These are phyloP conservation scores for Yamadazyma sp. DNA, from an alignment of 1,139 yeast genomes.

Conservation along the genomic window DNA sequence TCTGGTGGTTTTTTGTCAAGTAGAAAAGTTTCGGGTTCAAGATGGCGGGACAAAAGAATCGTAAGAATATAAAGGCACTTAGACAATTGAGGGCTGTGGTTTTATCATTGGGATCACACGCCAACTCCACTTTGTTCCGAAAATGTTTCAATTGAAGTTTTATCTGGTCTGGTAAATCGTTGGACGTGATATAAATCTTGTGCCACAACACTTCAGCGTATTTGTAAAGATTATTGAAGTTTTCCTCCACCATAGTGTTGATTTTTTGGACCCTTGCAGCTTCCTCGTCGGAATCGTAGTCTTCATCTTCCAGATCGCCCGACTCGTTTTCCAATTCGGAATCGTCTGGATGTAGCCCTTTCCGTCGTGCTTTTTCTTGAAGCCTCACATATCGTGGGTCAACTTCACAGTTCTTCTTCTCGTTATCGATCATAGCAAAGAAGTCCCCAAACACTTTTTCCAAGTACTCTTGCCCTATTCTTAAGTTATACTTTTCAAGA, in stretches of 20 bases:
- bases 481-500: constrained; percentile 70
- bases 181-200: constrained; percentile 65
- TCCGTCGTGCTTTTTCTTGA: constrained; percentile 38
- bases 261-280: constrained; percentile 26
- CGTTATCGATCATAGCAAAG: constrained; percentile 53
- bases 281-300: constrained; percentile 34
- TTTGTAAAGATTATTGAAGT: constrained; percentile 50
- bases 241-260: constrained; percentile 41
- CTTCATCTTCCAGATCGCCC: constrained; percentile 26
- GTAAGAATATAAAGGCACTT: constrained; percentile 77
- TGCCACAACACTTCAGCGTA: constrained; percentile 73
- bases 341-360: constrained; percentile 24
- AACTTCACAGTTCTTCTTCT: constrained; percentile 65
- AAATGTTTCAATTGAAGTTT: constrained; percentile 59
- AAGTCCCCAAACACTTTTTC: constrained; percentile 72
- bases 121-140: constrained; percentile 59
- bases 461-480: constrained; percentile 79
- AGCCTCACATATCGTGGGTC: constrained; percentile 60
- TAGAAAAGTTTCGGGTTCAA: constrained; percentile 84
- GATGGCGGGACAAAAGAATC: constrained; percentile 90
- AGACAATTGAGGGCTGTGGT: constrained; percentile 66
- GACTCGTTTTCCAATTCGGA: constrained; percentile 22
- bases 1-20: constrained; percentile 67
- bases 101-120: constrained; percentile 58
- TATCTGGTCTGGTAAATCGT: constrained; percentile 73